Percentiles rank a stretch among this genome's conserved stretches.
Conservation (phyloP, 2,329 filamentous ascomycete genomes). For the Epichloe brachyelytri region DNA sequence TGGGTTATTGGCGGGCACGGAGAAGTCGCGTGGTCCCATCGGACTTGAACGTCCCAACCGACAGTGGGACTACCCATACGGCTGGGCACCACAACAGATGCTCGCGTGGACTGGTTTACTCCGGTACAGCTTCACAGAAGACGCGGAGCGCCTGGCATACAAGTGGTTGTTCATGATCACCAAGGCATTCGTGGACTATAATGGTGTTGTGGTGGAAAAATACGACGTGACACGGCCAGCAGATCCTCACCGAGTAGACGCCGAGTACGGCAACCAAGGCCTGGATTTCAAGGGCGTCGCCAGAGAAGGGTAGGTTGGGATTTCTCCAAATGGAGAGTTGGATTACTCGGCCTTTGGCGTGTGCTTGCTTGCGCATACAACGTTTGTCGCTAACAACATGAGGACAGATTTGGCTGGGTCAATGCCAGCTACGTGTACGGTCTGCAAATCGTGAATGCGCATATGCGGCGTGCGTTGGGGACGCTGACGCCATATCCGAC, state of each 20-base stretch:
- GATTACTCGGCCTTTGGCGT: too few species aligned
- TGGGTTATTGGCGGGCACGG: conserved; percentile 78
- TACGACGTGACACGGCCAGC: conserved; percentile 88
- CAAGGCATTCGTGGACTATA: conserved; percentile 96
- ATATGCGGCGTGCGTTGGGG: conserved; percentile 80
- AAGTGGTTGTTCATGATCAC: conserved; percentile 98
- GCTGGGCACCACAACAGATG: conserved; percentile 98
- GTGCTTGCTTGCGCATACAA: too few species aligned
- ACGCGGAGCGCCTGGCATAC: conserved; percentile 81
- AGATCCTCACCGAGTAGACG: conserved; percentile 87
- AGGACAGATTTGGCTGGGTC: conserved; percentile 87
- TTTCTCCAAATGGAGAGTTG: not conserved
- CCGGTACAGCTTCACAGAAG: conserved; percentile 82
- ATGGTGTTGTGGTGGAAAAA: conserved; percentile 96
- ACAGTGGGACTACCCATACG: conserved; percentile 97
- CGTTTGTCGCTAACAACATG: not conserved
- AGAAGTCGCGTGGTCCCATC: conserved; percentile 71
- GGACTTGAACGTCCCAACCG: conserved; percentile 78
- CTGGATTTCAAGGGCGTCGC: conserved; percentile 91
- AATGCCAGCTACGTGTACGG: conserved; percentile 97
- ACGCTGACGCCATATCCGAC: conserved; percentile 78
- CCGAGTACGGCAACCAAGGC: conserved; percentile 96
- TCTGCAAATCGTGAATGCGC: conserved; percentile 73
- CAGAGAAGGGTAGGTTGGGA: conserved; percentile 70
- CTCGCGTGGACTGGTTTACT: conserved; percentile 89